Evolutionary conservation across 108 stramenopile genomes (phyloP).

Genomic region (Stephanodiscus minutulus): DNA sequence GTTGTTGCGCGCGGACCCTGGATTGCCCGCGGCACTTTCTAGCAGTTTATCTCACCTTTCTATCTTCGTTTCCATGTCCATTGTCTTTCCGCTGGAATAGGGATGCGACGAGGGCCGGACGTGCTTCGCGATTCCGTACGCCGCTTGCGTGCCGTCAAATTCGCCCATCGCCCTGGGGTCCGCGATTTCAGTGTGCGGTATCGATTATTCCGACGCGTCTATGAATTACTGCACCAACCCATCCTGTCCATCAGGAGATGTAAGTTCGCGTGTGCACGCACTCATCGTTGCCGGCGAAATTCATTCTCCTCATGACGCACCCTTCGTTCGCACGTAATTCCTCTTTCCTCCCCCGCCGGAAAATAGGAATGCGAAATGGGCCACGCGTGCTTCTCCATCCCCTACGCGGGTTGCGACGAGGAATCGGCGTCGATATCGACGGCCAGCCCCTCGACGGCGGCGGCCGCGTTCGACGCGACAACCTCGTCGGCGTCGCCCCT

Average conservation of each 20-base stretch:
- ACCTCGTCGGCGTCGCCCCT: background rate
- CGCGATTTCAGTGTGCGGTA: conserved; percentile 18
- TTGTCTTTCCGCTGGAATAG: background rate
- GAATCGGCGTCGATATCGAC: background rate
- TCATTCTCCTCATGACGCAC: background rate
- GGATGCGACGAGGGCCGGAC: conserved; percentile 21
- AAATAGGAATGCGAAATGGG: conserved; percentile 10
- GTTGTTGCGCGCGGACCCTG: too few relatives aligned
- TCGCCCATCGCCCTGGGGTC: background rate
- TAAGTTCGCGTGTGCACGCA: background rate
- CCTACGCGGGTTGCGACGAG: conserved; percentile 7
- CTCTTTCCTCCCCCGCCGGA: background rate
- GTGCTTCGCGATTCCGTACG: conserved; percentile 17
- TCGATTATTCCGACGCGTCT: conserved; percentile 16
- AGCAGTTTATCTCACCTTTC: background rate
- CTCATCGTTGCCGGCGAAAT: background rate
- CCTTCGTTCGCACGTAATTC: background rate
- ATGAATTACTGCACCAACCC: background rate
- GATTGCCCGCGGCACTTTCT: background rate
- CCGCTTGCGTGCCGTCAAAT: background rate
- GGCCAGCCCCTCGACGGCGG: background rate
- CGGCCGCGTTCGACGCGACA: background rate
- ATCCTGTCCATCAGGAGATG: conserved; percentile 25
- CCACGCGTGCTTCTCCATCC: conserved; percentile 18
- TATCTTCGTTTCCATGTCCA: background rate